Evolutionary conservation across 306 rosid species (phyloP), one percentile per base, ranked within the genome.

Genomic region (Canavalia ensiformis): DNA sequence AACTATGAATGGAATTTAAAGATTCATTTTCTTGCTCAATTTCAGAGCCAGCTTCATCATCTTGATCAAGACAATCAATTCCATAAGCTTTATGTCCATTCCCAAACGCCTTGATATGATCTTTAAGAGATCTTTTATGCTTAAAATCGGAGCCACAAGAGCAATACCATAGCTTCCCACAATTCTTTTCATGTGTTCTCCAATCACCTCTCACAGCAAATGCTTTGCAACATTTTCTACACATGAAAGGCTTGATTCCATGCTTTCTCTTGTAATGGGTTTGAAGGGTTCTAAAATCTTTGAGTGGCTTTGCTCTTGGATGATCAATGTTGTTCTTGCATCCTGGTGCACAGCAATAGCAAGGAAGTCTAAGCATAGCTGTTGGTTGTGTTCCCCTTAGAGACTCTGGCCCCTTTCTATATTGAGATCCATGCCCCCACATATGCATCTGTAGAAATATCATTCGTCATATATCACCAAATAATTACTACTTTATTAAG

Each of bases 371-470:
- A n/a, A 94, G 89, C 98, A 94, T 94, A 0, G 97, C 98, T 59
- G 97, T 92, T 57, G 98, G 98, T 44, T 94, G 98, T 5, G 94
- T 92, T 81, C 97, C 98, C 29, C 98, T 85, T 4, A 94, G 89
- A 28, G 98, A 94, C 25, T 94, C 97, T 25, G 97, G 97, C 4
- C 98, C 98, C 69, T 91, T 94, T 77, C 98, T 91, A 64, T 92
- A 94, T 62, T 94, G 94, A 39, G 97, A 91, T 88, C 98, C 98
- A 90, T 94, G 98, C 66, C 98, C 98, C 98, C 98, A 94, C 98
- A 94, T 94, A 62, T 94, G 98, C 98, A 92, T 92, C 97, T 92
- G 66, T 44, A 60, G 1, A 34, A 68, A 68, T 2, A 42, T 35
- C 62, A 64, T 18, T 18, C 25, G 25, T 18, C 25, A 18, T 12